A percentile compares a stretch with the other conserved stretches of the same genome.
Evolutionary conservation across 139 green algal genomes (phyloP).

Genomic region (Chlorella sp.): DNA sequence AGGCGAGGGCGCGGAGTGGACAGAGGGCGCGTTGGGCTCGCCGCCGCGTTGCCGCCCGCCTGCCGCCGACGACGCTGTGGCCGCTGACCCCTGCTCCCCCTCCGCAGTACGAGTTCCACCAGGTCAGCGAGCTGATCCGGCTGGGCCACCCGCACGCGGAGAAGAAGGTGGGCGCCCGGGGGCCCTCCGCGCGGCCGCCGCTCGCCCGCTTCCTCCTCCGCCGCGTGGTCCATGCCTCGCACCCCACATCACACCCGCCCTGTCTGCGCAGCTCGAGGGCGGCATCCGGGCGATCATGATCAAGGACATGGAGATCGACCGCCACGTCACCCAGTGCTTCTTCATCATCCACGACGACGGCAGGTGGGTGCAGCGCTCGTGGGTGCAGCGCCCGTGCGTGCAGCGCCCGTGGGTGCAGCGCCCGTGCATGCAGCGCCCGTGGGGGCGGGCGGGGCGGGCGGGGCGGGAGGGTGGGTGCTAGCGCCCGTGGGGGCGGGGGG

Average conservation of each 20-base stretch:
- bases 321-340: slow-evolving; percentile 49
- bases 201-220: not conserved
- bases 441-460: no score
- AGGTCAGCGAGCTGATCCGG: slow-evolving; percentile 67
- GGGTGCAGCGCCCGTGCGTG: no score
- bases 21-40: no score
- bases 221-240: not conserved
- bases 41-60: no score
- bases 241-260: not conserved
- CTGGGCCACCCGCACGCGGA: slow-evolving; percentile 61
- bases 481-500: no score
- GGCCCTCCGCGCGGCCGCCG: no score
- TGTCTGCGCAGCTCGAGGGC: slow-evolving; percentile 35
- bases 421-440: no score
- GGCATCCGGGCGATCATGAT: slow-evolving; percentile 60
- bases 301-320: slow-evolving; percentile 22
- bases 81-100: not conserved
- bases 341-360: slow-evolving; percentile 62
- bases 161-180: slow-evolving; percentile 65
- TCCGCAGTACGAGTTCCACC: slow-evolving; percentile 71
- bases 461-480: no score
- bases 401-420: no score
- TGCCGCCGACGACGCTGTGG: not conserved
- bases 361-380: no score
- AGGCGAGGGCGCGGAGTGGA: not conserved